Conservation (phyloP, 768 basidiomycete genomes). For the Rhodotorula babjevae region DNA sequence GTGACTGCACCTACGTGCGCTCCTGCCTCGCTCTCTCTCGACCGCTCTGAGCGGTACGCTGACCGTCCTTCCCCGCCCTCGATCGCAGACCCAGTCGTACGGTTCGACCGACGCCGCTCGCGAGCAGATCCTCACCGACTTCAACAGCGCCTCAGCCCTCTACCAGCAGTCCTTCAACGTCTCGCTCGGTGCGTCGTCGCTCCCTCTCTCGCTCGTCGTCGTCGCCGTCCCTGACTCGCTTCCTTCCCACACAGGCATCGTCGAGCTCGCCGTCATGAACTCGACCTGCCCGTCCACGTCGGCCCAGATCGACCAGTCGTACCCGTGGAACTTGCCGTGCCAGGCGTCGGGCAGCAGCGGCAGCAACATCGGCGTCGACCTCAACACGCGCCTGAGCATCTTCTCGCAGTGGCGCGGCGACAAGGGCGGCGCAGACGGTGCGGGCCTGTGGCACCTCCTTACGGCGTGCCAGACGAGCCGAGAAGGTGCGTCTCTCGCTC, state of each 20-base stretch:
- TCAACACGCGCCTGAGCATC: slow-evolving; percentile 67
- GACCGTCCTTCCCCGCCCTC: no score
- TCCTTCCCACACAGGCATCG: slow-evolving; percentile 49
- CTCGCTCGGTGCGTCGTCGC: slow-evolving; percentile 58
- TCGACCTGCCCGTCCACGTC: slow-evolving; percentile 60
- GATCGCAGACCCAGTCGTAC: slow-evolving; percentile 39
- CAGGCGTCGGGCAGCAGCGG: slow-evolving; percentile 28
- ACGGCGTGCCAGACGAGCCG: slow-evolving; percentile 74
- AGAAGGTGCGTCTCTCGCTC: slow-evolving; percentile 52
- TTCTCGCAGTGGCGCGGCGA: slow-evolving; percentile 78
- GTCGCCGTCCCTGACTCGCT: neutral
- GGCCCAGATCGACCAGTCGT: slow-evolving; percentile 48
- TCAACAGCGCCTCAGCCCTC: slow-evolving; percentile 43
- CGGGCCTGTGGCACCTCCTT: slow-evolving; percentile 84
- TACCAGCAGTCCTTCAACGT: slow-evolving; percentile 70
- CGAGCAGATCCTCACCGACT: slow-evolving; percentile 60
- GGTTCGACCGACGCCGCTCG: slow-evolving; percentile 64
- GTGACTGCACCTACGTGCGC: slow-evolving; percentile 73
- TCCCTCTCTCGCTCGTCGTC: no score
- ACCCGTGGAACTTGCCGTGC: slow-evolving; percentile 76
- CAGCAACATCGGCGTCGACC: slow-evolving; percentile 47
- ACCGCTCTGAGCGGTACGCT: neutral
- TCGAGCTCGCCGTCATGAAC: slow-evolving; percentile 70
- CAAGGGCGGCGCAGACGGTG: slow-evolving; percentile 62
- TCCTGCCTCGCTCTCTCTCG: neutral